A percentile compares a stretch with the other conserved stretches of the same genome.
These are phyloP conservation scores for Phytopythium oedochilum DNA, from an alignment of 352 stramenopile genomes.

Conservation along the genomic window DNA sequence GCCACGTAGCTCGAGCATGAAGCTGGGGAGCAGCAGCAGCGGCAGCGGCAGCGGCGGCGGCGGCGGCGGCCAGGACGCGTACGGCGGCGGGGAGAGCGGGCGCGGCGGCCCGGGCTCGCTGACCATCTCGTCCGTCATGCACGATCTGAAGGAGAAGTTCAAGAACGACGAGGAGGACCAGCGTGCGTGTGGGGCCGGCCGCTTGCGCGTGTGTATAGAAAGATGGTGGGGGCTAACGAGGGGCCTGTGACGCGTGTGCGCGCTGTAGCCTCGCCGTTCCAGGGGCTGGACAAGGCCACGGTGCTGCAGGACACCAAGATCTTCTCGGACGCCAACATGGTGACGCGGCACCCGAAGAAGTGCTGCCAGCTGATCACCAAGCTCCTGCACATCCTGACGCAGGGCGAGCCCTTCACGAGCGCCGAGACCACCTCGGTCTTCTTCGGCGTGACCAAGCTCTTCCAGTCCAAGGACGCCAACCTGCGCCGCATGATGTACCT, in stretches of 20 bases:
- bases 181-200: constrained; percentile 52
- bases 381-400: constrained; percentile 97
- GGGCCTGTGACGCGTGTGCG: constrained; percentile 4
- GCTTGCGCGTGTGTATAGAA: not conserved
- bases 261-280: constrained; percentile 86
- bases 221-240: not conserved
- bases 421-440: constrained; percentile 98
- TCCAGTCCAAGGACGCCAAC: constrained; percentile 98
- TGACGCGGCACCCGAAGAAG: constrained; percentile 96
- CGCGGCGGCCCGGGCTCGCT: constrained; percentile 23
- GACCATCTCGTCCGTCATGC: constrained; percentile 87
- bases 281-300: constrained; percentile 93
- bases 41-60: not conserved
- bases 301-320: constrained; percentile 98
- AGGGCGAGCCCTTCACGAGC: constrained; percentile 95
- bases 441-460: constrained; percentile 99
- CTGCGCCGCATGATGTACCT: constrained; percentile 99
- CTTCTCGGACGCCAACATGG: constrained; percentile 97
- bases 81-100: constrained; percentile 35
- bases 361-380: constrained; percentile 99
- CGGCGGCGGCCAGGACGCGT: constrained; percentile 44
- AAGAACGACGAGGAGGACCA: constrained; percentile 97
- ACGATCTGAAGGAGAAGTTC: constrained; percentile 98
- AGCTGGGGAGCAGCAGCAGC: constrained; percentile 28
- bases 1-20: constrained; percentile 34